Evolutionary conservation across 192 early-diverging fungal genomes (phyloP).

Genomic region (Coemansia sp.): DNA sequence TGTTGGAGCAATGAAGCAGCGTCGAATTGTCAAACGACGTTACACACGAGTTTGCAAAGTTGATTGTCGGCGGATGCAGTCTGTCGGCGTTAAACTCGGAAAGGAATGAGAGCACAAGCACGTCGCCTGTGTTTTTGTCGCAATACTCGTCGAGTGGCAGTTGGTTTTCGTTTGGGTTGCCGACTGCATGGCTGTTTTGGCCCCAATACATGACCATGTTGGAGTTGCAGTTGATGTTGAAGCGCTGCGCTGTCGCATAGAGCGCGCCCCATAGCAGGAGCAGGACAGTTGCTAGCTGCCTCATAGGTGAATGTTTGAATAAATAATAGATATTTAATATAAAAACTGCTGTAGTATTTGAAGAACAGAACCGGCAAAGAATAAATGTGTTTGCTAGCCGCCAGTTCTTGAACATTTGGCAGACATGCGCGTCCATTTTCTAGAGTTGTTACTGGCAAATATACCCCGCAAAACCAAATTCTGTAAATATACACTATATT

Average conservation of each 20-base stretch:
- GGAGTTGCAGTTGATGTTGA: slow-evolving; percentile 54
- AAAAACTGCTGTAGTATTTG: background rate
- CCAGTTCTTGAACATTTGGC: background rate
- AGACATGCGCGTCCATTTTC: background rate
- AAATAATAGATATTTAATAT: background rate
- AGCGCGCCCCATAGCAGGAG: slow-evolving; percentile 22
- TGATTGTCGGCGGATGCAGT: slow-evolving; percentile 60
- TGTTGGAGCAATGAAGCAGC: slow-evolving; percentile 66
- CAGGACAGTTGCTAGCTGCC: slow-evolving; percentile 16
- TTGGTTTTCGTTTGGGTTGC: slow-evolving; percentile 47
- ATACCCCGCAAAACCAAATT: background rate
- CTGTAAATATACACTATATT: background rate
- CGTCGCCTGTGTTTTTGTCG: slow-evolving; percentile 52
- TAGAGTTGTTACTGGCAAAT: background rate
- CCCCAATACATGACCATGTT: slow-evolving; percentile 65
- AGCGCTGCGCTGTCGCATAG: slow-evolving; percentile 28
- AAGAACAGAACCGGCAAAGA: background rate
- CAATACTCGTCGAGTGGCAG: slow-evolving; percentile 63
- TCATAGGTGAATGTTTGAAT: slow-evolving; percentile 11
- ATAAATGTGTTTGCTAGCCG: background rate
- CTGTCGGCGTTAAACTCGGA: slow-evolving; percentile 64
- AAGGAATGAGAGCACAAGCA: slow-evolving; percentile 63
- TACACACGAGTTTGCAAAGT: slow-evolving; percentile 69
- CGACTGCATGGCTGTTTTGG: slow-evolving; percentile 57
- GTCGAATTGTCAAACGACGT: slow-evolving; percentile 59